Conservation (phyloP, 257 asterid species). For the Nemophila menziesii region DNA sequence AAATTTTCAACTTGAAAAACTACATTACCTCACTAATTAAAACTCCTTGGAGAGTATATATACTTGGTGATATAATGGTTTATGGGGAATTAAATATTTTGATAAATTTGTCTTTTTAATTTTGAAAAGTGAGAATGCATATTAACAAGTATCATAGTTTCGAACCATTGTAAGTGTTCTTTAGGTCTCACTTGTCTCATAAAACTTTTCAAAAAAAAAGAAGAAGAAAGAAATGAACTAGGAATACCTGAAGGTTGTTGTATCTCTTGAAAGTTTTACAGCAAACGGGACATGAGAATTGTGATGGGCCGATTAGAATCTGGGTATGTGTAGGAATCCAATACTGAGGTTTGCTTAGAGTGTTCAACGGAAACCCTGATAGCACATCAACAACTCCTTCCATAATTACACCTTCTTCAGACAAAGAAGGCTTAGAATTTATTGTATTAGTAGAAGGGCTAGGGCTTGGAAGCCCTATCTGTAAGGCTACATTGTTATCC, state of each 20-base stretch:
- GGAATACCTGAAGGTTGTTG: conserved; percentile 71
- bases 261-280: conserved; percentile 80
- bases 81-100: background rate
- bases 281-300: conserved; percentile 76
- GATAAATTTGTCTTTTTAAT: background rate
- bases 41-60: too few species aligned
- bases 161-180: too few species aligned
- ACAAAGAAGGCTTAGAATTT: conserved; percentile 9
- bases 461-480: conserved; percentile 78
- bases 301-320: conserved; percentile 77
- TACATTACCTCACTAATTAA: too few species aligned
- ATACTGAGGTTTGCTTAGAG: conserved; percentile 49
- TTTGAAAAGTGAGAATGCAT: background rate
- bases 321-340: conserved; percentile 83
- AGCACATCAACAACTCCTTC: conserved; percentile 21
- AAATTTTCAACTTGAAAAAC: too few species aligned
- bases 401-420: conserved; percentile 7
- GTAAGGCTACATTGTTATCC: conserved; percentile 32
- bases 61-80: background rate
- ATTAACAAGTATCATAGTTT: background rate
- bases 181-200: too few species aligned
- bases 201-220: too few species aligned
- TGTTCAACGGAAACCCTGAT: conserved; percentile 47
- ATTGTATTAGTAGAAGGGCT: conserved; percentile 26
- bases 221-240: background rate